Percentiles rank a stretch among this genome's conserved stretches.
These are phyloP conservation scores for Tilletia walkeri DNA, from an alignment of 1,284 basidiomycete species.

Conservation along the genomic window DNA sequence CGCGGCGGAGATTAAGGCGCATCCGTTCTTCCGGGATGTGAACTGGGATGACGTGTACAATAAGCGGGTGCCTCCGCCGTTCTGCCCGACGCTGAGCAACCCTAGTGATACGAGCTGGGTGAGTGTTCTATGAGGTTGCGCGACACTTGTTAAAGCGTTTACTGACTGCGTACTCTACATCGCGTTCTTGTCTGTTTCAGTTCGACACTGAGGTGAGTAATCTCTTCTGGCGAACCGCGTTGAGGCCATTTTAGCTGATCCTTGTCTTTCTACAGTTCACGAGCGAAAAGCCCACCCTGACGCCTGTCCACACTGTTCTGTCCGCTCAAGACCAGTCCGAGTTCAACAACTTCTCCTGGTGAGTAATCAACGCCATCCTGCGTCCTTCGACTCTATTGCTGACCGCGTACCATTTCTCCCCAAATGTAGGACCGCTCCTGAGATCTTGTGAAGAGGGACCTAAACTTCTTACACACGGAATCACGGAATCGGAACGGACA, in stretches of 20 bases:
- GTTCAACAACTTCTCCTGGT: conserved; percentile 50
- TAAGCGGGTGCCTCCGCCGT: conserved; percentile 94
- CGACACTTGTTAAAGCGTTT: neutral
- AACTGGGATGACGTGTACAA: conserved; percentile 92
- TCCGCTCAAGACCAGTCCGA: conserved; percentile 81
- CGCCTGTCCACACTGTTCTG: conserved; percentile 92
- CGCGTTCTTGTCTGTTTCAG: neutral
- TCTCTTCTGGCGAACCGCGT: too few species aligned
- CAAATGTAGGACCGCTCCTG: conserved; percentile 5
- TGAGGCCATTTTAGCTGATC: neutral
- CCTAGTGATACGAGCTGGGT: conserved; percentile 64
- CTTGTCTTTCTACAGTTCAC: conserved; percentile 65
- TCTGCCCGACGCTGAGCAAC: conserved; percentile 83
- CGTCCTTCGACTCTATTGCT: neutral
- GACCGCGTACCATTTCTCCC: neutral
- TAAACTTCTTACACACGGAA: neutral
- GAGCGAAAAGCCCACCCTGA: conserved; percentile 90
- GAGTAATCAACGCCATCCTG: conserved; percentile 1
- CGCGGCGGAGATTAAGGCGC: conserved; percentile 94
- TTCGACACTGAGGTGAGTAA: conserved; percentile 10
- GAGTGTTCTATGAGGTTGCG: conserved; percentile 5
- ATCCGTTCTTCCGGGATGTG: conserved; percentile 97
- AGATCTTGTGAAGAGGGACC: neutral
- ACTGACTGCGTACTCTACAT: neutral
- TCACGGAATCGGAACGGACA: neutral